Base-by-base conservation (phyloP, 495 filamentous ascomycete genomes). In the Xylaria telfairii region DNA sequence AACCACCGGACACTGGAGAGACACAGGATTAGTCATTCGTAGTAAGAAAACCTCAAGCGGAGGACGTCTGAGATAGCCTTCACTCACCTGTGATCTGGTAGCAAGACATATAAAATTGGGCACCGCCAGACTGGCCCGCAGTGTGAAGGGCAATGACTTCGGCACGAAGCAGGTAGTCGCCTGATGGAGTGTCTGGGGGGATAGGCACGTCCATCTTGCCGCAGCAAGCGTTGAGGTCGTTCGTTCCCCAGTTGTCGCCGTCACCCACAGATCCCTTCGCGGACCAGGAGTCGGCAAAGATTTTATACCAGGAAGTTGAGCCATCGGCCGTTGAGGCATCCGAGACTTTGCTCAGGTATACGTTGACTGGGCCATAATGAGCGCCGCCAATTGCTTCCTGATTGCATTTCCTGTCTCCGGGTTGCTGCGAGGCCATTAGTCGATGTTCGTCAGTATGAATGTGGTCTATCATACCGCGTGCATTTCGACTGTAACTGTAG, bases 361-460 rank as follows among this genome's bases (percentile, higher is more conserved):
- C 79, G 46, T 84, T 79, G 37, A 86, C 84, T 1, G 85, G 85
- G 10, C 85, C 85, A 68, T 84, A 86, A 71, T 88, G 86, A 42
- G 81, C 80, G 46, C 84, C 85, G 3, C 84, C 85, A 65, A 87
- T 84, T 41, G 84, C 85, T 24, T 84, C 80, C 30, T 76, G 78
- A 28, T 57, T 70, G 70, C 85, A 87, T 5, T 39, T 70, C 26
- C 85, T 79, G 73, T 83, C 81, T 24, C 80, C 82, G 37, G 84
- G 83, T 76, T 86, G 85, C 67, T 81, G 10, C 12, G 8, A 34
- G 34, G 13, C 75, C 72, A n/a, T 82, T 74, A 74, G 81, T 41
- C 1, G 24, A 81, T 78, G 65, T 76, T 76, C 13, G 72, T 76
- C 9, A 75, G 71, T 7, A 28, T 34, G 26, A n/a, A 54, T 10